Conservation (phyloP, 805 yeast species). For the Danielia oregonensis region DNA sequence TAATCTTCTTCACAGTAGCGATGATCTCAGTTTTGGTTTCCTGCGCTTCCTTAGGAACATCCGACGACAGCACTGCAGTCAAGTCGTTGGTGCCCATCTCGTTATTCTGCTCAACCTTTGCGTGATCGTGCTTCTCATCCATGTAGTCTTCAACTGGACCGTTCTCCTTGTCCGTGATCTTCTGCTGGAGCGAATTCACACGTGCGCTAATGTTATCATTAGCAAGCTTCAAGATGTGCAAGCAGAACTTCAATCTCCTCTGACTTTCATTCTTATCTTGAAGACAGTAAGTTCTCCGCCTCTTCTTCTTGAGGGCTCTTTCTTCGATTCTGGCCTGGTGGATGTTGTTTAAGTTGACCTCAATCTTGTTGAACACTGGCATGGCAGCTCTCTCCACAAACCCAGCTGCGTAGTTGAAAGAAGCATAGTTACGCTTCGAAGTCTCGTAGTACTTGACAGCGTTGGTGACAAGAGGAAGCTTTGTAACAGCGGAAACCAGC, state of each 20-base stretch:
- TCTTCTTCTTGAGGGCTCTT: conserved; percentile 12
- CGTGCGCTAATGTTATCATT: conserved; percentile 70
- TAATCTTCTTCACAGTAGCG: conserved; percentile 84
- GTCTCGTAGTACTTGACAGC: conserved; percentile 47
- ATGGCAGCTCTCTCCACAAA: conserved; percentile 54
- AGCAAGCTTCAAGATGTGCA: conserved; percentile 77
- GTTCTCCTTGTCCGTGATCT: conserved; percentile 45
- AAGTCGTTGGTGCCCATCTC: neutral
- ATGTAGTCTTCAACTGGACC: neutral
- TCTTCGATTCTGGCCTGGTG: conserved; percentile 28
- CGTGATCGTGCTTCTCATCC: neutral
- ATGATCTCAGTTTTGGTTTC: conserved; percentile 78
- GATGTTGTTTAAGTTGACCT: conserved; percentile 39
- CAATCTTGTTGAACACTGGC: conserved; percentile 50
- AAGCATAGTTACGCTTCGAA: conserved; percentile 42
- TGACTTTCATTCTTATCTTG: conserved; percentile 31
- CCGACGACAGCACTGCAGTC: conserved; percentile 4
- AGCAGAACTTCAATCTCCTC: conserved; percentile 69
- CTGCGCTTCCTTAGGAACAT: conserved; percentile 20
- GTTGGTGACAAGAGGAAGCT: conserved; percentile 43
- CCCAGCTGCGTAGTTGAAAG: conserved; percentile 59
- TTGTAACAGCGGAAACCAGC: conserved; percentile 34
- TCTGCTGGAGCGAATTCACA: conserved; percentile 56
- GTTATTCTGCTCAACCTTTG: neutral
- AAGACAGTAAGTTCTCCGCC: conserved; percentile 10